Evolutionary conservation across 2,329 filamentous ascomycete species (phyloP), one percentile per base, ranked within the genome.

Genomic region (Claviceps fusiformis): DNA sequence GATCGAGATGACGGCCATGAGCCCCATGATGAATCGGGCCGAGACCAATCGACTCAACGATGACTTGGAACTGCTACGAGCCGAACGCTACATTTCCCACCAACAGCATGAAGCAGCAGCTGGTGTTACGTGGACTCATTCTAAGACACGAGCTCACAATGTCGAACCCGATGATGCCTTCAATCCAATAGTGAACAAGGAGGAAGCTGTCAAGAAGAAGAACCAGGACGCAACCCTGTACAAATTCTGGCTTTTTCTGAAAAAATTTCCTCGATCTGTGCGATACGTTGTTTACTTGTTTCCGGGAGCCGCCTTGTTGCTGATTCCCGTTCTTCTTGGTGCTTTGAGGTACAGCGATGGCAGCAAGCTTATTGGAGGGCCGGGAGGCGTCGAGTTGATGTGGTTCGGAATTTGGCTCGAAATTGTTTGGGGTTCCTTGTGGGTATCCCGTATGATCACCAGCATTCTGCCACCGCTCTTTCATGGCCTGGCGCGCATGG

Each of bases 391-490:
- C 0, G 65, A 82, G 59, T 73, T 96, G 48, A 73, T 89, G 57
- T 97, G 92, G 92, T 96, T 97, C 65, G 87, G 87, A 35, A 89
- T 96, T 59, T 97, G 92, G 92, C 77, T 96, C 19, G 88, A 95
- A 68, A 89, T 95, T 46, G 78, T 96, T 31, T 97, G 92, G 92
- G 76, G 92, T 59, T 89, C 89, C 0, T 75, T 96, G 0, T 97
- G 92, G 92, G 85, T 86, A 24, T 86, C 77, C 1, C 74, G 78
- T 13, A 78, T 81, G 64, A 60, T 75, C 46, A 78, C 76, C 3
- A 73, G 75, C 31, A 65, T 78, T 41, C 68, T 81, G 60, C 78
- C 79, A 0, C 68, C 65, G 31, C 55, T 73, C 6, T 71, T 81
- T 56, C 70, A 71, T 44, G 62, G 70, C 9, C 37, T 87, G 17